Conservation (phyloP, 495 filamentous ascomycete species). For the Lepidopterella palustris region DNA sequence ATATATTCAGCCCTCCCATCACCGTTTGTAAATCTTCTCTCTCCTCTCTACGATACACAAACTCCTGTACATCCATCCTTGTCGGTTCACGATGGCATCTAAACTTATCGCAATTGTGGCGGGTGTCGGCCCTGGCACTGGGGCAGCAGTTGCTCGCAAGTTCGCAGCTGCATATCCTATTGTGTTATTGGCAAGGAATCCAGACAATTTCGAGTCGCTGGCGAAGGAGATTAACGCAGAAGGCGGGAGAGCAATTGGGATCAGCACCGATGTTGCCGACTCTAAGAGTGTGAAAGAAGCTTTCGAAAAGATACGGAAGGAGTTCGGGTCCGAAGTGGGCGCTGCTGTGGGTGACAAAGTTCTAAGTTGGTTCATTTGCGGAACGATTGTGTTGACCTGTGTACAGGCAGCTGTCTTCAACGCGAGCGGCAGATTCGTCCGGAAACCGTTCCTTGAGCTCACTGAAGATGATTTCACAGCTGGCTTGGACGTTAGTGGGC, state of each 20-base stretch:
- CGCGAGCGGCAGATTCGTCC: conserved; percentile 58
- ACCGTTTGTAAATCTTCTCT: neutral
- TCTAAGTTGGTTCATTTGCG: neutral
- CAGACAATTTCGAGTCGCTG: conserved; percentile 58
- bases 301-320: conserved; percentile 59
- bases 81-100: conserved; percentile 26
- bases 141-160: conserved; percentile 28
- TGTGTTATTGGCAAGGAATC: conserved; percentile 64
- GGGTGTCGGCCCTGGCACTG: conserved; percentile 32
- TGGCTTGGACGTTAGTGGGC: conserved; percentile 56
- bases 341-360: no score
- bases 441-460: conserved; percentile 78
- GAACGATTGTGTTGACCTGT: conserved; percentile 15
- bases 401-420: conserved; percentile 79
- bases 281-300: conserved; percentile 54
- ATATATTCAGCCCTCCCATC: neutral
- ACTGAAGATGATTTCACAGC: conserved; percentile 56
- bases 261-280: conserved; percentile 66
- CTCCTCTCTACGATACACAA: neutral
- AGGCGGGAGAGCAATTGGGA: conserved; percentile 69
- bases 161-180: conserved; percentile 57
- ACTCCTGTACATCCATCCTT: neutral
- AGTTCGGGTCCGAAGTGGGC: conserved; percentile 42
- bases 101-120: conserved; percentile 32
- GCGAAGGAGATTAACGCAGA: conserved; percentile 64